These are phyloP conservation scores for Neonectria hederae DNA, from an alignment of 2,329 filamentous ascomycete species.

Conservation along the genomic window DNA sequence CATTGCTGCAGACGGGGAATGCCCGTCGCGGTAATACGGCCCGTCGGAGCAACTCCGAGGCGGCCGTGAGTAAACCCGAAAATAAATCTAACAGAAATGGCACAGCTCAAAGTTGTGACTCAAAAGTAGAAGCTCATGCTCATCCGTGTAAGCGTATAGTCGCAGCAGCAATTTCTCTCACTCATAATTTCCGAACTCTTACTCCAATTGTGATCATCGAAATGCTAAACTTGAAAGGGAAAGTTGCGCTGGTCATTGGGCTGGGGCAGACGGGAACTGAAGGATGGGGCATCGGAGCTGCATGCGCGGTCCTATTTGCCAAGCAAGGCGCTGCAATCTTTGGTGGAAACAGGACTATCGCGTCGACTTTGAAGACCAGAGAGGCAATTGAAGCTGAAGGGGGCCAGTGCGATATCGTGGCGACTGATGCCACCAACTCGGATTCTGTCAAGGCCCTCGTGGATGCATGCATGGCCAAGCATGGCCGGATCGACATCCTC, in stretches of 20 bases:
- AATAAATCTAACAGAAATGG: background rate
- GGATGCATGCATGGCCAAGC: conserved; percentile 59
- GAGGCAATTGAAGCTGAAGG: conserved; percentile 49
- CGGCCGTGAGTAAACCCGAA: background rate
- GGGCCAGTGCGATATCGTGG: conserved; percentile 52
- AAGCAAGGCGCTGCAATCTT: conserved; percentile 59
- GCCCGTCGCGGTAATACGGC: conserved; percentile 29
- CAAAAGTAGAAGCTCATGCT: background rate
- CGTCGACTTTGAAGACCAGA: conserved; percentile 51
- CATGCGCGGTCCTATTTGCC: conserved; percentile 58
- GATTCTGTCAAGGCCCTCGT: conserved; percentile 62
- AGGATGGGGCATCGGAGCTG: conserved; percentile 62
- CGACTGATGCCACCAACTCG: conserved; percentile 61
- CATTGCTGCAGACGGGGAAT: conserved; percentile 25
- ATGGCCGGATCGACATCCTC: conserved; percentile 67
- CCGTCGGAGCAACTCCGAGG: conserved; percentile 27
- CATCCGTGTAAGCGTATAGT: background rate
- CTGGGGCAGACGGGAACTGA: conserved; percentile 55
- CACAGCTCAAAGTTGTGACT: background rate
- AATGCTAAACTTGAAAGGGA: conserved; percentile 53
- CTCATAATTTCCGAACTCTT: background rate
- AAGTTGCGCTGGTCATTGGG: conserved; percentile 57
- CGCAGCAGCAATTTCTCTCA: too few species aligned
- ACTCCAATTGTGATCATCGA: rapidly evolving
- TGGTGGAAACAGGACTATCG: conserved; percentile 59